phyloP scores from a whole-genome alignment of 2,329 filamentous ascomycete species.

The Penicillium oxalicum region DNA sequence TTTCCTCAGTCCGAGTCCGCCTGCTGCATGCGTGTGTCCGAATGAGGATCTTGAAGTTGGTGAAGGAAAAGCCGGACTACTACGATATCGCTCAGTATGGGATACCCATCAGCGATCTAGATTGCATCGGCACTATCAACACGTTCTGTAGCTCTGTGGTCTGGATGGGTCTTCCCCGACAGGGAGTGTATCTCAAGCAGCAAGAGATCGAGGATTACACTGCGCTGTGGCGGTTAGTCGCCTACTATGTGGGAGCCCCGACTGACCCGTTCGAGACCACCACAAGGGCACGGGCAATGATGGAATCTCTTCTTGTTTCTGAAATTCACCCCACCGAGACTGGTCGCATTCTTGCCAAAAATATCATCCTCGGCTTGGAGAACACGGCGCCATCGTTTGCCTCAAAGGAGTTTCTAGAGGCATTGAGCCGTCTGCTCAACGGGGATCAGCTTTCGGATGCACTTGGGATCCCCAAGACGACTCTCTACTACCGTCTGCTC shows the following conservation, averaged over 20 bases:
- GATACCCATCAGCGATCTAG: constrained; percentile 68
- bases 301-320: constrained; percentile 61
- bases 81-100: constrained; percentile 56
- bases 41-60: constrained; percentile 57
- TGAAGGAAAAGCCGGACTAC: constrained; percentile 53
- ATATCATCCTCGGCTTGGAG: constrained; percentile 65
- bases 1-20: constrained; percentile 61
- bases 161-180: constrained; percentile 63
- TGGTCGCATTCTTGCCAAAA: constrained; percentile 62
- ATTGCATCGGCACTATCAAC: constrained; percentile 64
- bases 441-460: constrained; percentile 56
- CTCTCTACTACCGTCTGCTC: constrained; percentile 53
- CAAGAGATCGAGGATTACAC: constrained; percentile 65
- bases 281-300: constrained; percentile 52
- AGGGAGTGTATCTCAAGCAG: constrained; percentile 60
- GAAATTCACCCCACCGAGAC: constrained; percentile 62
- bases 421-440: constrained; percentile 64
- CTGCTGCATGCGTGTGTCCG: constrained; percentile 64
- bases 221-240: constrained; percentile 70
- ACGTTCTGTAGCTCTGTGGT: constrained; percentile 64
- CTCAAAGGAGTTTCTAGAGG: constrained; percentile 61
- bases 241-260: constrained; percentile 64
- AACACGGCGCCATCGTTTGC: constrained; percentile 60
- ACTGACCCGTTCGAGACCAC: constrained; percentile 55
- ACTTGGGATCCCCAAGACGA: constrained; percentile 54